A percentile compares a stretch with the other conserved stretches of the same genome.
Evolutionary conservation across 306 rosid genomes (phyloP).

Genomic region (Sechiopsis laciniata): DNA sequence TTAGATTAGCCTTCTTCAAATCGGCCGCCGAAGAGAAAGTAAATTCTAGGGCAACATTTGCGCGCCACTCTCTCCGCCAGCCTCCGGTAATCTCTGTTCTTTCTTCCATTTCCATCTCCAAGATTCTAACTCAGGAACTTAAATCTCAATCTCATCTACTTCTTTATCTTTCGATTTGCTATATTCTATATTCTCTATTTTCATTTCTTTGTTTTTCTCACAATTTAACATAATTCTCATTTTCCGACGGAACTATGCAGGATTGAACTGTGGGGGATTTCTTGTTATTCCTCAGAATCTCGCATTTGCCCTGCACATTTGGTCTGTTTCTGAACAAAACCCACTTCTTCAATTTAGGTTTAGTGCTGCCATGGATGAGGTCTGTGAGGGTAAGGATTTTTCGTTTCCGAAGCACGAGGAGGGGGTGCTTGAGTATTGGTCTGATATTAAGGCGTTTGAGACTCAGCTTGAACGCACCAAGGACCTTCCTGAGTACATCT

Average conservation of each 20-base stretch:
- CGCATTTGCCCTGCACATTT: neutral
- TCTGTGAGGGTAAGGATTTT: conserved; percentile 82
- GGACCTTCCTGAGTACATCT: conserved; percentile 65
- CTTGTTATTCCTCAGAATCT: neutral
- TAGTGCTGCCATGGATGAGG: conserved; percentile 62
- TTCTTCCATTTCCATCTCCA: neutral
- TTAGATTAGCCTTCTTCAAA: no score
- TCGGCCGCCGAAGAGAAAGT: no score
- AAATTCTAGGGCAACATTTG: no score
- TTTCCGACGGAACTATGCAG: neutral
- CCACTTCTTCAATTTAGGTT: neutral
- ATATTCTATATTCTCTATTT: neutral
- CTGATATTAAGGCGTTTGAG: conserved; percentile 64
- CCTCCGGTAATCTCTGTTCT: neutral
- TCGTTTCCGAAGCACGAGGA: conserved; percentile 74
- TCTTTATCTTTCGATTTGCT: neutral
- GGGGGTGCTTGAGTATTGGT: conserved; percentile 56
- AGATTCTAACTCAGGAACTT: neutral
- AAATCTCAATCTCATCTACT: neutral
- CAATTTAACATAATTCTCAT: neutral
- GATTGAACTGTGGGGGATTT: conserved; percentile 14
- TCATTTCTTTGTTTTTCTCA: neutral
- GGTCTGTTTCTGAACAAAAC: neutral
- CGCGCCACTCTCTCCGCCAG: neutral
- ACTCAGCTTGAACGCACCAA: conserved; percentile 56